These are phyloP conservation scores for Puccinia brachypodii DNA, from an alignment of 1,284 basidiomycete genomes.

Conservation along the genomic window DNA sequence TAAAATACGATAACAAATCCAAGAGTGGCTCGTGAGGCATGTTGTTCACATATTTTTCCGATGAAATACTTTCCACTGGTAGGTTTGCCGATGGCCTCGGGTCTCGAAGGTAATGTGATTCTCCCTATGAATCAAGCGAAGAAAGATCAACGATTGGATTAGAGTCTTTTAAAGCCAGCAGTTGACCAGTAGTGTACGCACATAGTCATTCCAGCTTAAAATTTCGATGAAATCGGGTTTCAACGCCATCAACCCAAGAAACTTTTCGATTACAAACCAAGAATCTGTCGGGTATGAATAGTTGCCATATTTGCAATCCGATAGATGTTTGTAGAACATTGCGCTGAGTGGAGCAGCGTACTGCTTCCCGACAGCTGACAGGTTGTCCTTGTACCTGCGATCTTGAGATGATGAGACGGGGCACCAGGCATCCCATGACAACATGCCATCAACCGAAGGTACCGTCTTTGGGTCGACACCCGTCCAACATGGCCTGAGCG, in stretches of 20 bases:
- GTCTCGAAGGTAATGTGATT: conserved; percentile 41
- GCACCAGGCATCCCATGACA: conserved; percentile 44
- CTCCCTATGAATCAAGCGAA: conserved; percentile 16
- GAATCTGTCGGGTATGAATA: conserved; percentile 20
- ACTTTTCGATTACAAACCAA: conserved; percentile 19
- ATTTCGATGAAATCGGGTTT: conserved; percentile 38
- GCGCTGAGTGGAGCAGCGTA: conserved; percentile 39
- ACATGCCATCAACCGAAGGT: conserved; percentile 19
- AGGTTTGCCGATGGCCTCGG: conserved; percentile 33
- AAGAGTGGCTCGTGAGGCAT: conserved; percentile 39
- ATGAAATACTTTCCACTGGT: conserved; percentile 17
- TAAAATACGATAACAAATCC: conserved; percentile 38
- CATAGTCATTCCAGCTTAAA: conserved; percentile 45
- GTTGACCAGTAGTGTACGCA: not conserved
- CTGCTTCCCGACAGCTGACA: conserved; percentile 15
- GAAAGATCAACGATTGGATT: not conserved
- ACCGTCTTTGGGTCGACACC: conserved; percentile 9
- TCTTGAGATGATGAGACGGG: conserved; percentile 4
- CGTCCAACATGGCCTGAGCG: conserved; percentile 31
- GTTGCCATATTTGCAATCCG: not conserved
- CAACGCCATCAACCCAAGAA: not conserved
- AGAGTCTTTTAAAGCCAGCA: not conserved
- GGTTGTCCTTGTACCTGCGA: not conserved
- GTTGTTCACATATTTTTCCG: conserved; percentile 21
- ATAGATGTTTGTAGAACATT: conserved; percentile 42